Base-by-base conservation (phyloP, 495 filamentous ascomycete species). In the Hypoxylon perforatum region DNA sequence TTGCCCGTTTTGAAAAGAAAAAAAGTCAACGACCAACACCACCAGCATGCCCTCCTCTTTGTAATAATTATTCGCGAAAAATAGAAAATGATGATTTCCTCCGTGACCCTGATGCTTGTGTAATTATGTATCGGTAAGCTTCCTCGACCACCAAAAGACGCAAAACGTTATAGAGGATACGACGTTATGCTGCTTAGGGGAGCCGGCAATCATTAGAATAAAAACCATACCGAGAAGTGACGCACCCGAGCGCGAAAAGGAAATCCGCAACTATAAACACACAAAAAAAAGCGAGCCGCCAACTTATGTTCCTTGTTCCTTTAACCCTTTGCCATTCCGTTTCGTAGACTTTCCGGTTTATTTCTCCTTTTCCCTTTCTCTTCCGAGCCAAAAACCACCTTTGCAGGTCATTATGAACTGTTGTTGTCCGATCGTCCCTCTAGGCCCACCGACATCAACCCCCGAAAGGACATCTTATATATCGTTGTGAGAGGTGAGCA, bases 301-400 rank as follows among this genome's bases (percentile, higher is more conserved):
- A 62, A n/a, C n/a, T 61, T 41, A 55, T 72, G 59, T 63, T n/a
- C 69, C 54, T 54, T 58, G 59, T 28, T 64, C 63, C 55, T 28
- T 57, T 66, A 41, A 41, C 50, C 56, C 60, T 44, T 60, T 64
- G 47, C 65, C 72, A 53, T 60, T 51, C 59, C 19, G 61, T 69
- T 53, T 60, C 62, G 45, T 48, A 53, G 50, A 57, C 39, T 65
- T 62, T 48, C 69, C 51, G 39, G 41, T 58, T 45, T 49, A 48
- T 28, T 42, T 42, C 4, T 41, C 57, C 44, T 56, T 56, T 65
- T 64, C 33, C 38, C 17, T 72, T 45, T 64, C 49, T 63, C 42
- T 23, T 67, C 67, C 60, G 57, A 53, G 59, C 63, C n/a, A n/a
- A n/a, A 36, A 55, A 54, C 64, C 68, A 54, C 64, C 68, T 69